These are phyloP conservation scores for Haplographium delicatum DNA, from an alignment of 495 filamentous ascomycete species.

Conservation along the genomic window DNA sequence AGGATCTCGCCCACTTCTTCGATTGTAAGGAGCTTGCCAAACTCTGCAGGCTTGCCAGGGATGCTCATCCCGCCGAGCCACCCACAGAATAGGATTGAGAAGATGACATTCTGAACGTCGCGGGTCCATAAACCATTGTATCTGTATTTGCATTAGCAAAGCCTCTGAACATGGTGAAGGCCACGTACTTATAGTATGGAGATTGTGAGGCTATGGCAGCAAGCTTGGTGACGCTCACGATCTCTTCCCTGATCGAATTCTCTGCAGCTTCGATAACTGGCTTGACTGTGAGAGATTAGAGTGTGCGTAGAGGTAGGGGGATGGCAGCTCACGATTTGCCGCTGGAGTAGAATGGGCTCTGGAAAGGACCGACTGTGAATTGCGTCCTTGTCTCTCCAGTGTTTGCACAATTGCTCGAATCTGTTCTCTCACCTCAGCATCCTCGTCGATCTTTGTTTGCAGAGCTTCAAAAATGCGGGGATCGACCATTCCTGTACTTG, in stretches of 20 bases:
- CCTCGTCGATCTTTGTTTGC: conserved; percentile 85
- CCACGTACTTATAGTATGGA: conserved; percentile 83
- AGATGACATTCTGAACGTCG: conserved; percentile 76
- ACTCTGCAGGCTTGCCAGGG: conserved; percentile 28
- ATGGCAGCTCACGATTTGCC: conserved; percentile 58
- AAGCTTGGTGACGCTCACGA: conserved; percentile 53
- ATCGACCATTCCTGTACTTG: conserved; percentile 52
- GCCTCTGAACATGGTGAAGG: not conserved
- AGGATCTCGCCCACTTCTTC: conserved; percentile 79
- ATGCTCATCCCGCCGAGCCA: conserved; percentile 65
- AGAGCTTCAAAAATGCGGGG: conserved; percentile 81
- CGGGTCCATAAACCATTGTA: conserved; percentile 83
- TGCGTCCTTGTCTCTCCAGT: conserved; percentile 60
- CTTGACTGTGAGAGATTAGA: conserved; percentile 19
- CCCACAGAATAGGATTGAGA: conserved; percentile 63
- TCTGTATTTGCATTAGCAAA: conserved; percentile 26
- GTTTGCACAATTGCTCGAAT: conserved; percentile 73
- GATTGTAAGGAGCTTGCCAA: conserved; percentile 71
- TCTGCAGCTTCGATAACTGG: conserved; percentile 47
- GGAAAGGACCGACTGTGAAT: conserved; percentile 75
- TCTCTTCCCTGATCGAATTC: conserved; percentile 50
- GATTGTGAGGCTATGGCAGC: conserved; percentile 67
- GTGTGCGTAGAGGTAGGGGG: not conserved
- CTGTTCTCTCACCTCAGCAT: conserved; percentile 73
- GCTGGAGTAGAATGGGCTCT: conserved; percentile 81